A percentile compares a stretch with the other conserved stretches of the same genome.
Conservation (phyloP, 2,329 filamentous ascomycete species). For the Cladophialophora psammophila region DNA sequence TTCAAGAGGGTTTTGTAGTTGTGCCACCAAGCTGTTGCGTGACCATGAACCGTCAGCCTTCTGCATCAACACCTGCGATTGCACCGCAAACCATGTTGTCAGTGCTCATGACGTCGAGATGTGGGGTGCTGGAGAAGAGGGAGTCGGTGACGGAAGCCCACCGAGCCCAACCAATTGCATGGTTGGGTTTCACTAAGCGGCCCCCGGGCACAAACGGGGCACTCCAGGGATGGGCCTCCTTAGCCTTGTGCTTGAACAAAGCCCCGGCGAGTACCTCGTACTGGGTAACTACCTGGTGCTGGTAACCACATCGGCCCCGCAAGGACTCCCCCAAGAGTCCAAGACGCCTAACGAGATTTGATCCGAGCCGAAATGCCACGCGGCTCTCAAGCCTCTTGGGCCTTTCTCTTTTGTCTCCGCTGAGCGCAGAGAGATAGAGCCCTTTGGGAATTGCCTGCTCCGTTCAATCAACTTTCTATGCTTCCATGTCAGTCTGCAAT, state of each 20-base stretch:
- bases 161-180: conserved; percentile 5
- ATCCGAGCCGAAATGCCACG: conserved; percentile 13
- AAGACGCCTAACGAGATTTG: not conserved
- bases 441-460: not conserved
- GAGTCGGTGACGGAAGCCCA: conserved; percentile 16
- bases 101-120: conserved; percentile 18
- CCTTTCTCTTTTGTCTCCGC: conserved; percentile 3
- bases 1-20: conserved; percentile 10
- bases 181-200: not conserved
- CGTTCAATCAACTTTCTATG: not conserved
- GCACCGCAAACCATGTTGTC: not conserved
- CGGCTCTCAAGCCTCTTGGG: conserved; percentile 6
- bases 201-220: not conserved
- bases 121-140: conserved; percentile 12
- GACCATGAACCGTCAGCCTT: conserved; percentile 7
- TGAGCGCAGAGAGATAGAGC: not conserved
- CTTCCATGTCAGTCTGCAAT: conserved; percentile 1
- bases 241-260: not conserved
- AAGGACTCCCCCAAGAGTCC: conserved; percentile 1
- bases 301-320: conserved; percentile 2
- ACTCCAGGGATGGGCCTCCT: not conserved
- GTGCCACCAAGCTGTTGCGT: not conserved
- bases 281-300: too few relatives aligned
- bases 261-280: too few relatives aligned
- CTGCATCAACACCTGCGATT: conserved; percentile 1